phyloP scores from a whole-genome alignment of 1,284 basidiomycete species.

The Fomes fomentarius region DNA sequence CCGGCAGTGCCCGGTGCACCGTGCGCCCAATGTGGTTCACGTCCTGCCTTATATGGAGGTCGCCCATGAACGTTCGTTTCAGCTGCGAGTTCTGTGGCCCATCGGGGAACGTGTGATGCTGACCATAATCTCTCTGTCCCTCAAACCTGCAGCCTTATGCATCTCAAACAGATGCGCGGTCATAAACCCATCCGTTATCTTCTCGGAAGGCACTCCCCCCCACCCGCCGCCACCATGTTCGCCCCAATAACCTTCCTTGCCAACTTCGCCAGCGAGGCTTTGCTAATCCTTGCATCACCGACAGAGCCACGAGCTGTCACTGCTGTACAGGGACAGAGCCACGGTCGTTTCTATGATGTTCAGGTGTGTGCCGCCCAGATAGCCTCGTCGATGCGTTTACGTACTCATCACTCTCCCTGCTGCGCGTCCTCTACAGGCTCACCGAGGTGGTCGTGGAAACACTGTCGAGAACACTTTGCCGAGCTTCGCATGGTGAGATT shows the following conservation, averaged over 20 bases:
- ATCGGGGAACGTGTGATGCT: slow-evolving; percentile 19
- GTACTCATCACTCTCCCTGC: slow-evolving; percentile 11
- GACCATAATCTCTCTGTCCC: not conserved
- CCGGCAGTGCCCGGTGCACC: not conserved
- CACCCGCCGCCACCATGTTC: slow-evolving; percentile 19
- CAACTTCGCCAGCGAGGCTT: slow-evolving; percentile 24
- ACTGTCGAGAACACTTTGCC: slow-evolving; percentile 71
- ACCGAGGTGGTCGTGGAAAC: slow-evolving; percentile 77
- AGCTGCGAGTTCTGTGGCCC: slow-evolving; percentile 1
- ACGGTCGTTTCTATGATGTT: slow-evolving; percentile 31
- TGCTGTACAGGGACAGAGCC: slow-evolving; percentile 4
- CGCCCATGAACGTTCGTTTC: slow-evolving; percentile 23
- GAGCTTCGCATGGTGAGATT: slow-evolving; percentile 70
- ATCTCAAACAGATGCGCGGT: not conserved
- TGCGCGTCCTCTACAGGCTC: slow-evolving; percentile 57
- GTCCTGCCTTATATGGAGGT: slow-evolving; percentile 10
- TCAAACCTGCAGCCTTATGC: not conserved
- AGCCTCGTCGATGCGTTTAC: slow-evolving; percentile 15
- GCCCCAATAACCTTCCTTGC: slow-evolving; percentile 22
- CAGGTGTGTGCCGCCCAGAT: slow-evolving; percentile 32
- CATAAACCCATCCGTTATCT: not conserved
- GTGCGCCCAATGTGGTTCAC: slow-evolving; percentile 10
- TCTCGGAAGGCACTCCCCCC: not conserved
- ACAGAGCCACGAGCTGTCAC: slow-evolving; percentile 20
- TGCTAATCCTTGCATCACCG: slow-evolving; percentile 26